Base-by-base conservation (phyloP, 2,329 filamentous ascomycete species). In the Hypoxylon sp. region DNA sequence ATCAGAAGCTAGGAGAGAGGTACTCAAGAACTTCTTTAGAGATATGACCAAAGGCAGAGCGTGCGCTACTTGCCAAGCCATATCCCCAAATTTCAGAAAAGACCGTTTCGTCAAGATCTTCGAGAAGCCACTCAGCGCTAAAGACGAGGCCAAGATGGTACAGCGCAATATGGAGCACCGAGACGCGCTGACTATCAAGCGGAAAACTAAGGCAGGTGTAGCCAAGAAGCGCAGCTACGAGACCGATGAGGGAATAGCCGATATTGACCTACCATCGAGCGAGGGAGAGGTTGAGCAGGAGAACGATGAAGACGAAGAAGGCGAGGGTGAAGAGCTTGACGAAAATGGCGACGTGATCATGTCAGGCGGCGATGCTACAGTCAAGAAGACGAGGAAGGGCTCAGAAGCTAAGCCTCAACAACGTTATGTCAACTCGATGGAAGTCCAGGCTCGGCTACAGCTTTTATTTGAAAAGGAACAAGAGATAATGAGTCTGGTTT, bases 51-150 rank as follows among this genome's bases (percentile, higher is more conserved):
- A 86, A 71, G 84, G 86, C 48, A 91, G 89, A 73, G 87, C 87
- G 74, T 99, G 96, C 80, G 83, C 82, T 47, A 84, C 81, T 59
- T 90, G 87, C 71, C 81, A 82, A 52, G 91, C 91, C 27, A 88
- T 96, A 66, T 94, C 91, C 12, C 94, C 94, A 9, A 84, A 84
- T 1, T 98, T 93, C 79, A 90, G 95, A 72, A 97, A 97, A 78
- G 95, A 99, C 74, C 87, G 91, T 45, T 96, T 89, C 74, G 91
- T 94, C 75, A 99, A 98, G 79, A 94, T 99, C 57, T 99, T 98
- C 78, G 90, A 95, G 76, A 96, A 92, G 75, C 84, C 91, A 1
- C 81, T 97, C 61, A 87, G 85, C 48, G 80, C 85, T 48, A 97
- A 96, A 78, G 89, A 96, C 34, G 88, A 89, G 76, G 86, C 88